Evolutionary conservation across 1,284 basidiomycete genomes (phyloP).

Genomic region (Malassezia vespertilionis): DNA sequence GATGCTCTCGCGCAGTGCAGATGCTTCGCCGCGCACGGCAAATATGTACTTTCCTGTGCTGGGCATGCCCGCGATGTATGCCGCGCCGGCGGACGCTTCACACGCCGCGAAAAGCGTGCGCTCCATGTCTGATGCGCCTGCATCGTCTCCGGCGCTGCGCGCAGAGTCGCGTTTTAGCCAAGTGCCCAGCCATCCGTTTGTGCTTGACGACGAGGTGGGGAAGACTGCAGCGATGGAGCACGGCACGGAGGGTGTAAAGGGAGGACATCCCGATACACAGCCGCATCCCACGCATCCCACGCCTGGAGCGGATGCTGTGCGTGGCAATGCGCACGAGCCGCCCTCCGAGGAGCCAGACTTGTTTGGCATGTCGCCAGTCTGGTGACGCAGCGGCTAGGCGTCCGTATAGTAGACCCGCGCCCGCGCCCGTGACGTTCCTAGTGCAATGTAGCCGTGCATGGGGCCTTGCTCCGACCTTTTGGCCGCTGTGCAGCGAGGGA

Average conservation of each 20-base stretch:
- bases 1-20: constrained; percentile 41
- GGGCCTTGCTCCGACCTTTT: too few species aligned
- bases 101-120: neutral
- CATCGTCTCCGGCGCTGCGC: neutral
- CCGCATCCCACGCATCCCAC: neutral
- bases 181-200: too few species aligned
- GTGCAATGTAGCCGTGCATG: too few species aligned
- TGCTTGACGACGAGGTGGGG: neutral
- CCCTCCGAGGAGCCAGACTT: constrained; percentile 2
- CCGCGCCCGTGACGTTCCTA: too few species aligned
- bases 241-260: too few species aligned
- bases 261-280: too few species aligned
- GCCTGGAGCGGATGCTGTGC: neutral
- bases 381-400: too few species aligned
- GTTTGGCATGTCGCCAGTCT: constrained; percentile 18
- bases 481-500: too few species aligned
- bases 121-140: neutral
- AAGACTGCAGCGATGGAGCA: neutral
- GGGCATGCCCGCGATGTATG: neutral
- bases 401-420: too few species aligned
- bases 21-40: constrained; percentile 9
- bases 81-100: neutral
- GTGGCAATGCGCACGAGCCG: neutral
- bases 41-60: neutral
- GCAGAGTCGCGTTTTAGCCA: too few species aligned